A percentile compares a stretch with the other conserved stretches of the same genome.
Conservation (phyloP, 2,329 filamentous ascomycete species). For the Herpotrichia juniperi region DNA sequence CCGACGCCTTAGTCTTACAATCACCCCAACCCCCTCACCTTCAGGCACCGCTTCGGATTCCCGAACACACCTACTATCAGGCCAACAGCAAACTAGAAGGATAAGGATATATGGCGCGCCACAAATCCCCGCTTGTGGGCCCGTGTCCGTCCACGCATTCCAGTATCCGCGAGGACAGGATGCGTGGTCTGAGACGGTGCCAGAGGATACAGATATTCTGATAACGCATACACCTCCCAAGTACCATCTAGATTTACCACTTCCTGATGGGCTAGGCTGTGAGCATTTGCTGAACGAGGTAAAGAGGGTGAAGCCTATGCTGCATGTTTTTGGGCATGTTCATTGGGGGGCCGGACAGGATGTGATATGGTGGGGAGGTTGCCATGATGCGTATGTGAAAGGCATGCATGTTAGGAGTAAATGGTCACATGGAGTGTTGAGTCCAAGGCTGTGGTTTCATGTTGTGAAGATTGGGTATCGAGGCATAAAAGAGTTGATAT, state of each 20-base stretch:
- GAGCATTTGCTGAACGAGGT: conserved; percentile 72
- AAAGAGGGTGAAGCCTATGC: conserved; percentile 73
- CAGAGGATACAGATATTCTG: conserved; percentile 75
- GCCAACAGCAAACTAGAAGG: conserved; percentile 48
- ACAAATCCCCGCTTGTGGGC: conserved; percentile 77
- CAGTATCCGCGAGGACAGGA: conserved; percentile 71
- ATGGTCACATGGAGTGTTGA: conserved; percentile 45
- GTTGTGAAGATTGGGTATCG: conserved; percentile 57
- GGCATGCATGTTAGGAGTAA: conserved; percentile 55
- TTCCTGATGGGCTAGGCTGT: conserved; percentile 70
- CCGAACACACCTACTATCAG: conserved; percentile 25
- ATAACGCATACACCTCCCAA: conserved; percentile 82
- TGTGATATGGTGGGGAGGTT: conserved; percentile 74
- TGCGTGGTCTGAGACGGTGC: conserved; percentile 75
- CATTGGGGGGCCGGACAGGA: conserved; percentile 77
- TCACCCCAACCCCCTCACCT: conserved; percentile 19
- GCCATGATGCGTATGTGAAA: conserved; percentile 74
- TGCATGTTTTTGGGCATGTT: conserved; percentile 87
- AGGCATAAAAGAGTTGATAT: conserved; percentile 62
- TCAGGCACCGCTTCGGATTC: conserved; percentile 8
- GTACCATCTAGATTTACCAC: conserved; percentile 68
- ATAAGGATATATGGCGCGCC: conserved; percentile 81
- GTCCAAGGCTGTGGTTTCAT: conserved; percentile 57
- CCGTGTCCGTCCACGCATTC: conserved; percentile 72
- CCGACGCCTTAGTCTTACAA: conserved; percentile 66